Base-by-base conservation (phyloP, 2,329 filamentous ascomycete species). In the Peltaster fructicola region DNA sequence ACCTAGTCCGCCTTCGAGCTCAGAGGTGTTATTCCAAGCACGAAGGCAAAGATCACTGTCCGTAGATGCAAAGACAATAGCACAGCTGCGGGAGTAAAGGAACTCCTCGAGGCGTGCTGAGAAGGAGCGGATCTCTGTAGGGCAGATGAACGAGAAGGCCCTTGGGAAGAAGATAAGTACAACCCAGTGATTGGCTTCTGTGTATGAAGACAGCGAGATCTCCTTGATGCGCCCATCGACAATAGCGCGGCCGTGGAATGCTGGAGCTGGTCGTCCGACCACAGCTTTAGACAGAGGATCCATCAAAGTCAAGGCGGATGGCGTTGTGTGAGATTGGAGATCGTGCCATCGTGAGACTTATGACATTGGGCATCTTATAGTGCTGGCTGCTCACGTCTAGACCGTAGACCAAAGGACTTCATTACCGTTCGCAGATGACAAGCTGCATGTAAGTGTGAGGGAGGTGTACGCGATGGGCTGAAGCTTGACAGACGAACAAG, bases 141-240 rank as follows among this genome's bases (percentile, higher is more conserved):
- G 65, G 55, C 68, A 73, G 44, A 73, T 67, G 38, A 73, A 73
- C 37, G 68, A 72, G 60, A 69, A 74, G 40, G 71, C 68, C 53
- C 71, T 68, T 29, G 69, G 69, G 48, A 73, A 67, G 57, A 73
- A 73, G 35, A 67, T 62, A 16, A 74, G 65, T 39, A 73, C 56
- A 30, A 73, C 61, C 69, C 69, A 63, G 52, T 61, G 54, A 31
- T 57, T 55, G 2, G 43, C 38, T 20, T 34, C 24, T 4, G 40
- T 41, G 27, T 46, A 48, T 6, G 37, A 30, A 17, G 34, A 32
- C 14, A 48, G 33, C 6, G 40, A 36, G 20, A 46, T 32, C n/a
- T 44, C 43, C 29, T 45, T 47, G 22, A 46, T 27, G 22, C 36
- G 40, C 9, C 43, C 41, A 24, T 46, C 42, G 14, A 46, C 39